phyloP scores from a whole-genome alignment of 176 grass and related monocot genomes.

The maize (Zea mays) region DNA sequence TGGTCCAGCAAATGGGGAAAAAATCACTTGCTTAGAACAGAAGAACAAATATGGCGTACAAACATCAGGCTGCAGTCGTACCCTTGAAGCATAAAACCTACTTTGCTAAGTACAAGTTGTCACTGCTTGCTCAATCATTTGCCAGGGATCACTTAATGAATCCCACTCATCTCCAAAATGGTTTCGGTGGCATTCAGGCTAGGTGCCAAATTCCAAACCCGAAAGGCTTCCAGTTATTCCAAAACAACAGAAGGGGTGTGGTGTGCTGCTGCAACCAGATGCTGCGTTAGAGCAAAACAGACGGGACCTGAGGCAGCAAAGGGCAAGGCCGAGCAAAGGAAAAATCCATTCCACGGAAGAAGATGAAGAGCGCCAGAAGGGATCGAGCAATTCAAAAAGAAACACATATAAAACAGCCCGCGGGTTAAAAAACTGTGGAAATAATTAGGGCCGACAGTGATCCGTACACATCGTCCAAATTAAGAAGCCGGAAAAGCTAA shows the following conservation, averaged over 20 bases:
- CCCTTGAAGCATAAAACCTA: constrained; percentile 3
- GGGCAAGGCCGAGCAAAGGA: not conserved
- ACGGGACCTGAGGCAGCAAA: constrained; percentile 31
- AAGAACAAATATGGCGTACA: not conserved
- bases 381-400: constrained; percentile 34
- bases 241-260: constrained; percentile 10
- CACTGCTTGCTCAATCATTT: constrained; percentile 20
- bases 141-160: constrained; percentile 5
- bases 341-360: constrained; percentile 9
- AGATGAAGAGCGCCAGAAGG: constrained; percentile 13
- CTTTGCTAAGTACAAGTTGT: not conserved
- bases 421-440: constrained; percentile 23
- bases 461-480: constrained; percentile 47
- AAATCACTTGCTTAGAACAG: constrained; percentile 19
- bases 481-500: constrained; percentile 48
- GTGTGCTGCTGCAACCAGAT: constrained; percentile 18
- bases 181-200: constrained; percentile 13
- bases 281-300: constrained; percentile 10
- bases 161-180: not conserved
- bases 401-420: not conserved
- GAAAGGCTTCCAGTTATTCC: not conserved
- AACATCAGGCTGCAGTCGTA: not conserved
- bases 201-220: not conserved
- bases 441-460: constrained; percentile 25
- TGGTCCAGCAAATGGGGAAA: constrained; percentile 33